Evolutionary conservation across 352 stramenopile genomes (phyloP).

Genomic region (Pythium aristosporum): DNA sequence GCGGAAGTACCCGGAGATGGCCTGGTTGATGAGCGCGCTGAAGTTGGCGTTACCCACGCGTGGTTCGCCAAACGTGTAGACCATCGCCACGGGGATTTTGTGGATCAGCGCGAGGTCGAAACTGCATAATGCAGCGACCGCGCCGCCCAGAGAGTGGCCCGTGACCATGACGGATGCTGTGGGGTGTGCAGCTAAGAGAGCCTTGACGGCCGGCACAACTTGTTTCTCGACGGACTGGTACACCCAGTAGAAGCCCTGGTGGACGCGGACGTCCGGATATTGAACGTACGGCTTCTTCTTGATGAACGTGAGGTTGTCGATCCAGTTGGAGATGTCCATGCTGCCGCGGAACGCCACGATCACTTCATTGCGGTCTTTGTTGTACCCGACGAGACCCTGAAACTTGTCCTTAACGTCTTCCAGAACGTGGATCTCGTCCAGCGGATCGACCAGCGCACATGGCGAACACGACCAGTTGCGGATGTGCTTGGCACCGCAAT

Average conservation of each 20-base stretch:
- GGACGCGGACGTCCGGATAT: constrained; percentile 63
- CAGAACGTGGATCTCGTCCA: constrained; percentile 53
- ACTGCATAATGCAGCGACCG: constrained; percentile 66
- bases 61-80: constrained; percentile 82
- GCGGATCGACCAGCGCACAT: constrained; percentile 52
- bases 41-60: constrained; percentile 75
- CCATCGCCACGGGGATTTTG: constrained; percentile 43
- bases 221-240: constrained; percentile 62
- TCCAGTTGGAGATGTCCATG: constrained; percentile 83
- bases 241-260: constrained; percentile 82
- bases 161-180: constrained; percentile 56
- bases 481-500: constrained; percentile 67
- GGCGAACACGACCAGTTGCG: constrained; percentile 74
- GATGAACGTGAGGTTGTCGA: constrained; percentile 84
- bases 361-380: constrained; percentile 42
- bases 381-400: constrained; percentile 79
- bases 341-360: constrained; percentile 80
- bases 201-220: constrained; percentile 38
- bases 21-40: constrained; percentile 45
- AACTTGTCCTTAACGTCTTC: constrained; percentile 75
- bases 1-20: constrained; percentile 61
- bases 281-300: constrained; percentile 64
- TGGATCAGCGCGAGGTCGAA: constrained; percentile 73
- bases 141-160: constrained; percentile 74
- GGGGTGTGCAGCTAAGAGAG: constrained; percentile 37